These are phyloP conservation scores for Sordariomycetes sp. DNA, from an alignment of 2,329 filamentous ascomycete genomes.

Conservation along the genomic window DNA sequence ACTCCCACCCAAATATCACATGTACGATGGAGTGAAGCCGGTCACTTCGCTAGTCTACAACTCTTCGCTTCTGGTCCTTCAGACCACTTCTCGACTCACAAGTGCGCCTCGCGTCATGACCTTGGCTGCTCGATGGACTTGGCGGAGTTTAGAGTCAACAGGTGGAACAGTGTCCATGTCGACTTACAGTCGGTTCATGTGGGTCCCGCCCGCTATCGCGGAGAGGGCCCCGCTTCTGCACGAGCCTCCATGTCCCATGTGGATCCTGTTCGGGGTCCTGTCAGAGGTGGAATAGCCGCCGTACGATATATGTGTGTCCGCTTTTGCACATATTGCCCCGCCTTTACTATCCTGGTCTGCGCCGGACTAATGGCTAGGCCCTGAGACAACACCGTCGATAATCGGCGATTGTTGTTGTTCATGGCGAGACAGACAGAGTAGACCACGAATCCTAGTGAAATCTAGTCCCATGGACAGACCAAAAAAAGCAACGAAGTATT, in stretches of 20 bases:
- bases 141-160: not conserved
- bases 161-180: not conserved
- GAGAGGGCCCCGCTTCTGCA: not conserved
- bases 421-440: not conserved
- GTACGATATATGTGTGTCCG: not conserved
- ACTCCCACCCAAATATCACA: not conserved
- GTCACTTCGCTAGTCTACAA: not conserved
- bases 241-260: not conserved
- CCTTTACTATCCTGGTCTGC: not conserved
- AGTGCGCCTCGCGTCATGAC: not conserved
- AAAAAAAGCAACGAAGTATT: not conserved
- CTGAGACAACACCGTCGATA: not conserved
- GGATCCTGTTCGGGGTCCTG: not conserved
- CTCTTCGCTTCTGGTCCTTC: not conserved
- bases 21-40: not conserved
- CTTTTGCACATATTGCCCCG: not conserved
- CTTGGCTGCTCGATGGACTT: not conserved
- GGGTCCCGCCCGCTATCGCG: too few relatives aligned
- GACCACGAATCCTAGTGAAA: not conserved
- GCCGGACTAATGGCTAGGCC: not conserved
- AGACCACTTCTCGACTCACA: not conserved
- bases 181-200: too few relatives aligned
- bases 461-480: too few relatives aligned
- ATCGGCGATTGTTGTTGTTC: not conserved
- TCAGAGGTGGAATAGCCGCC: not conserved